These are phyloP conservation scores for Oryza meyeriana DNA, from an alignment of 176 grass and related monocot genomes.

Conservation along the genomic window DNA sequence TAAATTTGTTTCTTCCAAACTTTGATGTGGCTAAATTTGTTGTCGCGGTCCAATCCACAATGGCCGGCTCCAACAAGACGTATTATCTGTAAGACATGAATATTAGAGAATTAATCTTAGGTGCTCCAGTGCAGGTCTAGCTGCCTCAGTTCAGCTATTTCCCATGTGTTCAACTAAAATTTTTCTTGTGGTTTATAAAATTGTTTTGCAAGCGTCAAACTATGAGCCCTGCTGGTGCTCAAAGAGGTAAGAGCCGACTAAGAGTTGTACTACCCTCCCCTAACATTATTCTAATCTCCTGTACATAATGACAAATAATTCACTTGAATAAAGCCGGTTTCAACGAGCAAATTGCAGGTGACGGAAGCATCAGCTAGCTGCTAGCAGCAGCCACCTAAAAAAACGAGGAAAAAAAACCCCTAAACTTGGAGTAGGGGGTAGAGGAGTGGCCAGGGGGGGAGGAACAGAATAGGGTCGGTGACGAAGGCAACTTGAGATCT, in stretches of 20 bases:
- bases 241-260: background rate
- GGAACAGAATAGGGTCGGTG: background rate
- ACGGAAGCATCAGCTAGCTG: background rate
- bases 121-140: background rate
- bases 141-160: background rate
- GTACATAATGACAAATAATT: conserved; percentile 4
- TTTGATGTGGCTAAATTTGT: background rate
- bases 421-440: background rate
- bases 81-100: background rate
- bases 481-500: conserved; percentile 21
- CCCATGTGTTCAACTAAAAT: background rate
- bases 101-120: background rate
- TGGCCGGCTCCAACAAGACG: background rate
- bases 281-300: background rate
- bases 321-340: background rate
- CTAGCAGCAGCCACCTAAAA: background rate
- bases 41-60: background rate
- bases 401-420: background rate
- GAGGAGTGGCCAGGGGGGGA: background rate
- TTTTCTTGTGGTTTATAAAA: background rate
- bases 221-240: background rate
- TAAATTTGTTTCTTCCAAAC: background rate
- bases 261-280: background rate
- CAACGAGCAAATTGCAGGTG: conserved; percentile 20
- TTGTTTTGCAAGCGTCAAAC: background rate